These are phyloP conservation scores for Diaporthe vexans DNA, from an alignment of 2,329 filamentous ascomycete species.

Conservation along the genomic window DNA sequence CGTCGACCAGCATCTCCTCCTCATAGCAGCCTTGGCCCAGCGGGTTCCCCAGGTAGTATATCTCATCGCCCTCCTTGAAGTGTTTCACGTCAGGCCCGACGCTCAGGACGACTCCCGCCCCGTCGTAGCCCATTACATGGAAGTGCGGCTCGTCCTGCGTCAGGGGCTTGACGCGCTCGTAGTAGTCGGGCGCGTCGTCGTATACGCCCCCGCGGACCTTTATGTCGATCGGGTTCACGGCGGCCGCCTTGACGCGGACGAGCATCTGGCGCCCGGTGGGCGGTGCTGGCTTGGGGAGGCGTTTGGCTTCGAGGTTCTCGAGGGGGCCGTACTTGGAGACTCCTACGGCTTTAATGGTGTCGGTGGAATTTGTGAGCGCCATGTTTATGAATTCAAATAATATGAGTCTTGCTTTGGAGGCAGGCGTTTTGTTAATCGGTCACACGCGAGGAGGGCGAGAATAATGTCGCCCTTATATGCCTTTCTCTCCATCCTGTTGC, in stretches of 20 bases:
- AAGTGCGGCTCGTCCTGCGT: constrained; percentile 44
- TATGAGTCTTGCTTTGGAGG: background rate
- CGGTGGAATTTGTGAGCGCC: background rate
- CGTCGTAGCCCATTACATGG: constrained; percentile 60
- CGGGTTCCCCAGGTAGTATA: constrained; percentile 58
- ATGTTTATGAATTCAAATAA: background rate
- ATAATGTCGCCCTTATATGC: background rate
- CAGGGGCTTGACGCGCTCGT: constrained; percentile 47
- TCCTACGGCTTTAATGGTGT: constrained; percentile 45
- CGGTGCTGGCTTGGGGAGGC: constrained; percentile 42
- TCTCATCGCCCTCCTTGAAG: constrained; percentile 58
- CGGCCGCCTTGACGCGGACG: constrained; percentile 46
- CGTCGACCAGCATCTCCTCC: constrained; percentile 58
- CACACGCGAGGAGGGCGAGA: background rate
- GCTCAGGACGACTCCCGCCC: constrained; percentile 54
- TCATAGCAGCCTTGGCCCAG: constrained; percentile 57
- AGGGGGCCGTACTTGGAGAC: constrained; percentile 45
- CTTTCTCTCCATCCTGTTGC: background rate
- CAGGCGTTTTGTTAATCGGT: background rate
- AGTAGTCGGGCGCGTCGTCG: constrained; percentile 55
- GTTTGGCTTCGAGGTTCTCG: constrained; percentile 43
- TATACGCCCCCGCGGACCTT: constrained; percentile 53
- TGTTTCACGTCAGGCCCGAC: constrained; percentile 50
- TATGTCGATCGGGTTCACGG: constrained; percentile 57
- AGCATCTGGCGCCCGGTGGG: constrained; percentile 46